Conservation (phyloP, 495 filamentous ascomycete genomes). For the Aspergillus sclerotioniger region DNA sequence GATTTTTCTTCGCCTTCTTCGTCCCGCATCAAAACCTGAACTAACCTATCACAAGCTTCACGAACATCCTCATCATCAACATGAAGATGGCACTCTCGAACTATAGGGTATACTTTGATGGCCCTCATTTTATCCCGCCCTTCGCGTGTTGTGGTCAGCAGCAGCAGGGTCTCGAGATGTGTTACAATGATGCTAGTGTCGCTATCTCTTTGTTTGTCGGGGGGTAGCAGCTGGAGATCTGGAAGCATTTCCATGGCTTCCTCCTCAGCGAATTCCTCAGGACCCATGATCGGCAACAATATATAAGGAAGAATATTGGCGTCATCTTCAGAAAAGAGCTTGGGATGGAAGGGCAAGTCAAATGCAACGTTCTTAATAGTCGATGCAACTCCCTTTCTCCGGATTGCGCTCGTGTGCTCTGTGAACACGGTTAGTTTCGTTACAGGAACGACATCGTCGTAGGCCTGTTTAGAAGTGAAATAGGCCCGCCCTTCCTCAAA, state of each 20-base stretch:
- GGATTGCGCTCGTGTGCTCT: conserved; percentile 73
- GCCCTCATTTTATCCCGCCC: conserved; percentile 70
- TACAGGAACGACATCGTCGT: conserved; percentile 76
- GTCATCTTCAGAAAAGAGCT: conserved; percentile 69
- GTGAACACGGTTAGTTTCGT: conserved; percentile 92
- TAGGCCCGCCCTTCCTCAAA: conserved; percentile 69
- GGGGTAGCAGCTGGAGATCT: conserved; percentile 82
- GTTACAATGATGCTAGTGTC: conserved; percentile 74
- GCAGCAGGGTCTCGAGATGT: conserved; percentile 80
- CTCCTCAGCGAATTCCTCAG: conserved; percentile 57
- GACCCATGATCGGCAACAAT: conserved; percentile 64
- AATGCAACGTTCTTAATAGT: conserved; percentile 86
- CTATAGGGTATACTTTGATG: conserved; percentile 82
- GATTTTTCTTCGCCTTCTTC: conserved; percentile 45
- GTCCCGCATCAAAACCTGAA: conserved; percentile 89
- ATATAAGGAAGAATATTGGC: conserved; percentile 85
- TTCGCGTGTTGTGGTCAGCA: conserved; percentile 75
- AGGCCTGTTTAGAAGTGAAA: conserved; percentile 68
- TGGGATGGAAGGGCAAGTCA: conserved; percentile 65
- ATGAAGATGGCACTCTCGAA: conserved; percentile 79
- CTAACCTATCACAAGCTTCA: conserved; percentile 83
- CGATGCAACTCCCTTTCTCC: conserved; percentile 85
- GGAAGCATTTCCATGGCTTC: conserved; percentile 78
- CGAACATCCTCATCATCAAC: conserved; percentile 77
- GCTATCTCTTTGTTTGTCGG: conserved; percentile 79